A percentile compares a stretch with the other conserved stretches of the same genome.
Conservation (phyloP, 1,139 yeast species). For the Yamadazyma dendronema region DNA sequence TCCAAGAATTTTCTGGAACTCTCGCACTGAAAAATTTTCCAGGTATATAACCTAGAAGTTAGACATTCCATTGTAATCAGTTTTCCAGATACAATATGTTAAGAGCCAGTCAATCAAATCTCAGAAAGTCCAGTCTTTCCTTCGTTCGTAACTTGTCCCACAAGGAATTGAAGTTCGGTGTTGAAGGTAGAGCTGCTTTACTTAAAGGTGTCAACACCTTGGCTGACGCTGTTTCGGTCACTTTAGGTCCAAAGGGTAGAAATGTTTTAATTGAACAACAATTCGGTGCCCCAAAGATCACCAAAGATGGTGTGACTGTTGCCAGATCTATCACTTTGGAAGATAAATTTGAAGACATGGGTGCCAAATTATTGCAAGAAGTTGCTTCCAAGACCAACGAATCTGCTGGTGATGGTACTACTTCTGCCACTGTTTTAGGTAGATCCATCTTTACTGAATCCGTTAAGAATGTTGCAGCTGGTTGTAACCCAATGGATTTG, state of each 20-base stretch:
- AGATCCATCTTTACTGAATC: slow-evolving; percentile 97
- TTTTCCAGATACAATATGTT: slow-evolving; percentile 54
- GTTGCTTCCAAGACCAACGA: slow-evolving; percentile 98
- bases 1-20: slow-evolving; percentile 17
- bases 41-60: slow-evolving; percentile 5
- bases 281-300: slow-evolving; percentile 96
- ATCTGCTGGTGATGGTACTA: slow-evolving; percentile 99
- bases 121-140: slow-evolving; percentile 33
- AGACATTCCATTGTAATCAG: neutral
- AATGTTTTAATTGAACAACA: slow-evolving; percentile 96
- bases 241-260: slow-evolving; percentile 98
- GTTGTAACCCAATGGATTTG: slow-evolving; percentile 99
- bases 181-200: slow-evolving; percentile 96
- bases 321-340: slow-evolving; percentile 84
- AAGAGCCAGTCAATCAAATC: slow-evolving; percentile 52
- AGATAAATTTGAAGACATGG: slow-evolving; percentile 95
- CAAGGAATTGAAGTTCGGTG: slow-evolving; percentile 97
- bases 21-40: slow-evolving; percentile 16
- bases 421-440: slow-evolving; percentile 96
- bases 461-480: slow-evolving; percentile 98
- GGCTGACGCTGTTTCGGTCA: slow-evolving; percentile 96
- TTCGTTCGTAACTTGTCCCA: slow-evolving; percentile 68
- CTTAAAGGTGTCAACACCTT: slow-evolving; percentile 94
- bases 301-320: slow-evolving; percentile 99
- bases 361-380: slow-evolving; percentile 94